Conservation (phyloP, 257 asterid genomes). For the Jacaranda mimosifolia region DNA sequence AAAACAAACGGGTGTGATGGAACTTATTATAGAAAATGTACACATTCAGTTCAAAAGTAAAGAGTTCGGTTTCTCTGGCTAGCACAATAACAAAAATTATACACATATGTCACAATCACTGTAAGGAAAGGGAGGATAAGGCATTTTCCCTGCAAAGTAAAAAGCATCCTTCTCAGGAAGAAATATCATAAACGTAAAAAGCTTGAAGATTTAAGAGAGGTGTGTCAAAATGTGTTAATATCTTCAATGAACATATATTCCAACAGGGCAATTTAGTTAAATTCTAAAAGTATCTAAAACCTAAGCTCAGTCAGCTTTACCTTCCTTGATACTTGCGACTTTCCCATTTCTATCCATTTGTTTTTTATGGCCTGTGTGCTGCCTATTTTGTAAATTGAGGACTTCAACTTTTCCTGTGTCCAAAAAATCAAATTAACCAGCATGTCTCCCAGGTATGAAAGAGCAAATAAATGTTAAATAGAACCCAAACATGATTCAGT, state of each 20-base stretch:
- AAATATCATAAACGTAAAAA: too few species aligned
- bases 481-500: neutral
- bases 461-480: conserved; percentile 3
- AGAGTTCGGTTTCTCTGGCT: too few species aligned
- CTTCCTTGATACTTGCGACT: conserved; percentile 56
- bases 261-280: neutral
- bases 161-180: too few species aligned
- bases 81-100: too few species aligned
- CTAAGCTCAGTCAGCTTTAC: conserved; percentile 22
- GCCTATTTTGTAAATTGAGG: conserved; percentile 60
- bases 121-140: too few species aligned
- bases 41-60: too few species aligned
- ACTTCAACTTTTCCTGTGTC: conserved; percentile 73
- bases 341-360: conserved; percentile 88
- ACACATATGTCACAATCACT: too few species aligned
- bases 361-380: conserved; percentile 88
- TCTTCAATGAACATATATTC: neutral
- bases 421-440: conserved; percentile 32
- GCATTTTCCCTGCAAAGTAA: too few species aligned
- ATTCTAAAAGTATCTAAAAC: conserved; percentile 20
- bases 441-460: conserved; percentile 11
- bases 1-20: too few species aligned
- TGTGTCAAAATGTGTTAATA: too few species aligned
- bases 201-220: too few species aligned
- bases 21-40: too few species aligned